A percentile compares a stretch with the other conserved stretches of the same genome.
phyloP scores from a whole-genome alignment of 768 basidiomycete genomes.

The Pluteus cervinus region DNA sequence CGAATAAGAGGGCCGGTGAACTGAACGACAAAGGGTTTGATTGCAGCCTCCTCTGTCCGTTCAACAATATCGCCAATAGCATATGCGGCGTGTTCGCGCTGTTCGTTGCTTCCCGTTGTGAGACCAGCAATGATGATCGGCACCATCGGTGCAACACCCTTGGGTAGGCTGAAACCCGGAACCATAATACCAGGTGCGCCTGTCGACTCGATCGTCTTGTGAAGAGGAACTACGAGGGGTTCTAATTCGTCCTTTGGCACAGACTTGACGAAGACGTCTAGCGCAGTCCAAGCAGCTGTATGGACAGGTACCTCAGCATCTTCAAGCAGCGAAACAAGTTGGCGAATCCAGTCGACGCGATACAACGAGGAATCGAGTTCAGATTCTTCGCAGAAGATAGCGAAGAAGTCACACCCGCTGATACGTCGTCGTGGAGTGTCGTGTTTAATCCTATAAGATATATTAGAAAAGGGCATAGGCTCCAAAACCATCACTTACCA shows the following conservation, averaged over 20 bases:
- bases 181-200: conserved; percentile 74
- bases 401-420: conserved; percentile 74
- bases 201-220: conserved; percentile 80
- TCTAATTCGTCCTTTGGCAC: conserved; percentile 92
- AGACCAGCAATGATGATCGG: conserved; percentile 90
- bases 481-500: conserved; percentile 49
- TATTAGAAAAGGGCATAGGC: conserved; percentile 1
- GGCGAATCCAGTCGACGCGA: conserved; percentile 91
- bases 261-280: conserved; percentile 86
- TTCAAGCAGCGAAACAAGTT: conserved; percentile 77
- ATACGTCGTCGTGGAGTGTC: conserved; percentile 66
- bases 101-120: conserved; percentile 91
- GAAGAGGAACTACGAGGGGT: conserved; percentile 81
- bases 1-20: conserved; percentile 95
- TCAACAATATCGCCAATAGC: conserved; percentile 96
- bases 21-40: conserved; percentile 94
- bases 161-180: conserved; percentile 80
- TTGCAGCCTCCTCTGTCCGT: conserved; percentile 68
- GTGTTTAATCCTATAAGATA: conserved; percentile 66
- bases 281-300: conserved; percentile 73
- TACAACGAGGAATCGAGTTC: conserved; percentile 80
- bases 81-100: conserved; percentile 91
- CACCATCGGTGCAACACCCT: conserved; percentile 78
- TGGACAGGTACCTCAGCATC: conserved; percentile 73
- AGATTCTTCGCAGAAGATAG: conserved; percentile 78